Evolutionary conservation across 805 yeast genomes (phyloP), one percentile per base, ranked within the genome.

Genomic region (Candida ortonii): DNA sequence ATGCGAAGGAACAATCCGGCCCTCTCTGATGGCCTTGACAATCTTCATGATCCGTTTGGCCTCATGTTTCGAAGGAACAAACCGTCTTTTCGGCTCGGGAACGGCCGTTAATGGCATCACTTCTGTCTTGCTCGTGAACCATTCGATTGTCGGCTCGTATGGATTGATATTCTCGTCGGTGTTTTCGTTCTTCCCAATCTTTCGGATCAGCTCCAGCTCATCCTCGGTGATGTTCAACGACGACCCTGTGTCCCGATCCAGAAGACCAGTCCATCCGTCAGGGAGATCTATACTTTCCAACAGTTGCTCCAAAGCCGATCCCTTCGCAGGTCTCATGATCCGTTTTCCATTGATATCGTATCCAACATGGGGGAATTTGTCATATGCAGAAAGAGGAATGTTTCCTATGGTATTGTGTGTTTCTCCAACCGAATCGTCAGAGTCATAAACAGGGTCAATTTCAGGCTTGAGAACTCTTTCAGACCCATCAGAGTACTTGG

Each of bases 241-340:
- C 7, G 78, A 61, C 42, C 98, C 99, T 6, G 97, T 87, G 52
- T 80, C 73, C 53, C 85, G 83, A 61, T 93, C 97, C 42, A 90
- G 65, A 42, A 93, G 70, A 29, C 99, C 99, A 11, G 98, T 93
- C 97, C 97, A 93, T 16, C 98, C 98, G 62, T 86, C 94, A 10
- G 98, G 98, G 44, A 93, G 69, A 43, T 93, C 99, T 41, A 93
- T 93, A 19, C 80, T 70, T 54, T 90, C 98, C 46, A 93, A 67
- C 43, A 93, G 71, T 52, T 82, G 84, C 54, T 93, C 97, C 46
- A 93, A 71, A 1, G 97, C 98, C 38, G 94, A 79, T 10, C 97
- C 96, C 52, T 86, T 83, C 7, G 97, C 98, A 9, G 99, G 99
- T 61, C 99, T 78, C 97, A 93, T 90, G 55, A 93, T 89, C 56